A percentile compares a stretch with the other conserved stretches of the same genome.
Conservation (phyloP, 495 filamentous ascomycete genomes). For the Echria macrotheca region DNA sequence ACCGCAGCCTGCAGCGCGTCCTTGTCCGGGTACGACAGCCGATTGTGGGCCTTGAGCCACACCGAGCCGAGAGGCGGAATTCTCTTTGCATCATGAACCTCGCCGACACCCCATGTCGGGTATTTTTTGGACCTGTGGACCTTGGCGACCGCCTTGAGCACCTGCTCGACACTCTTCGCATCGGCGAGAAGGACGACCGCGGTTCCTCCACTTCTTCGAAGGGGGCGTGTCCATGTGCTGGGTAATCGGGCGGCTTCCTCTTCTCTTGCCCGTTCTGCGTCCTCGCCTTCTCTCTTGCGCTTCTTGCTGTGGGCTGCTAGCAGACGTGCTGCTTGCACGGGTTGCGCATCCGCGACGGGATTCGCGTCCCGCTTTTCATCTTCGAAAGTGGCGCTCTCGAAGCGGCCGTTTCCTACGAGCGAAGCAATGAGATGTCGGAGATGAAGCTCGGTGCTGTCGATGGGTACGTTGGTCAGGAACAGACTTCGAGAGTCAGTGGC, state of each 20-base stretch:
- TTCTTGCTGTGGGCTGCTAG: slow-evolving; percentile 55
- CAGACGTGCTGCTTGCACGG: slow-evolving; percentile 35
- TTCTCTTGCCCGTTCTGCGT: slow-evolving; percentile 47
- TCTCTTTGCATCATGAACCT: slow-evolving; percentile 34
- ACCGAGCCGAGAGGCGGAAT: slow-evolving; percentile 53
- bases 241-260: slow-evolving; percentile 54
- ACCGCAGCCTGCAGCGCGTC: slow-evolving; percentile 59
- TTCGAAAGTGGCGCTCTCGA: slow-evolving; percentile 73
- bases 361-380: slow-evolving; percentile 33
- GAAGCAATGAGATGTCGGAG: slow-evolving; percentile 66
- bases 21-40: slow-evolving; percentile 63
- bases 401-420: slow-evolving; percentile 64
- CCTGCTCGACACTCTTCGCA: slow-evolving; percentile 61
- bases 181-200: slow-evolving; percentile 83
- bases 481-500: slow-evolving; percentile 67
- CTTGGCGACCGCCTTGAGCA: slow-evolving; percentile 66
- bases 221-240: slow-evolving; percentile 65
- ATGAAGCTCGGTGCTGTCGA: slow-evolving; percentile 74
- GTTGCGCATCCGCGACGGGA: slow-evolving; percentile 22
- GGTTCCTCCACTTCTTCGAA: slow-evolving; percentile 66
- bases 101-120: slow-evolving; percentile 58
- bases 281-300: slow-evolving; percentile 55
- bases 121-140: slow-evolving; percentile 51
- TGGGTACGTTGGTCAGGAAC: slow-evolving; percentile 81
- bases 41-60: slow-evolving; percentile 61